Conservation (phyloP, 23 red algal species). For the Gracilaria gracilis region DNA sequence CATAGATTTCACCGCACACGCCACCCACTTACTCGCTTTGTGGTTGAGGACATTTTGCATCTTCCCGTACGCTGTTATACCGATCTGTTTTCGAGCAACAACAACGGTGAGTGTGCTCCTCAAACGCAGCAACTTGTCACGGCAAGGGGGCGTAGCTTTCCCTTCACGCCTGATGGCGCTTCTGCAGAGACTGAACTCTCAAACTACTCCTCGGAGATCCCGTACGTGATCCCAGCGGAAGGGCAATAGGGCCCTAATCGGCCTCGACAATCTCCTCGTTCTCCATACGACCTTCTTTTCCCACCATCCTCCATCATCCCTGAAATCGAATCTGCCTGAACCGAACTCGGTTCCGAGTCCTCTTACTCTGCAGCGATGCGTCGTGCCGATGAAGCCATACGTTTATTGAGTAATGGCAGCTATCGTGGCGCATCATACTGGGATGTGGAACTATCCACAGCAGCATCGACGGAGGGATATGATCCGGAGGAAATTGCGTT, state of each 20-base stretch:
- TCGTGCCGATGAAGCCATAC: constrained; percentile 43
- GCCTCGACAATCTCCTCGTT: background rate
- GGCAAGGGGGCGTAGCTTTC: constrained; percentile 6
- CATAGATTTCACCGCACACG: background rate
- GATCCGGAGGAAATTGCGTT: constrained; percentile 54
- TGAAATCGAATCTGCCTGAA: constrained; percentile 17
- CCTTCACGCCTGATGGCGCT: constrained; percentile 5
- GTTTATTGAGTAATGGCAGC: constrained; percentile 4
- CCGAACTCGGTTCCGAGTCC: constrained; percentile 16
- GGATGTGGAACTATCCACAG: constrained; percentile 39
- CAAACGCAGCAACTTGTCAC: background rate
- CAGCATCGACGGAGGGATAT: constrained; percentile 35
- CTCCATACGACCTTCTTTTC: constrained; percentile 17
- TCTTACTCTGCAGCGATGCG: constrained; percentile 53
- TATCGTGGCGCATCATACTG: constrained; percentile 57
- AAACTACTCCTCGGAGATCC: constrained; percentile 9
- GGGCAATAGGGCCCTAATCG: constrained; percentile 34
- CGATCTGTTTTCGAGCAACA: constrained; percentile 4
- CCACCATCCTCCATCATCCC: constrained; percentile 35
- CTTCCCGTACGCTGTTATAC: constrained; percentile 10
- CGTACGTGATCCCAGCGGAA: constrained; percentile 33
- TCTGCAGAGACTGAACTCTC: background rate
- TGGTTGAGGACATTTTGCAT: constrained; percentile 13
- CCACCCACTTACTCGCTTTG: background rate
- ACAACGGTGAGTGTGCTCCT: background rate